Conservation (phyloP, 768 basidiomycete species). For the Mycena polygramma region DNA sequence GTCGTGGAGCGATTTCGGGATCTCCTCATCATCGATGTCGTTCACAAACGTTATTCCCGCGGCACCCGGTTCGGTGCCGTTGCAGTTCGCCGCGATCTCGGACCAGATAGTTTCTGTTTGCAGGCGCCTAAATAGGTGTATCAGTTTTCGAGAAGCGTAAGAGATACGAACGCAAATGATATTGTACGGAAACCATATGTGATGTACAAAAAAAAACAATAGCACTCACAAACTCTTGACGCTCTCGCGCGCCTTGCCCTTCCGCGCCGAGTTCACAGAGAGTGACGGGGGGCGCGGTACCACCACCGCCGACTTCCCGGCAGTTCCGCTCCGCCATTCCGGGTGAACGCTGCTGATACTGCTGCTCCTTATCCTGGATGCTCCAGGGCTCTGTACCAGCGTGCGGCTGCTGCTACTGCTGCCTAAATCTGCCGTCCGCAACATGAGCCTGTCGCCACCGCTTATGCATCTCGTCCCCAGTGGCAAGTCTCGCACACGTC, state of each 20-base stretch:
- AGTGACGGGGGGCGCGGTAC: neutral
- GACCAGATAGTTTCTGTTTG: conserved; percentile 26
- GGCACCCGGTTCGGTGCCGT: neutral
- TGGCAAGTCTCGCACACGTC: too few relatives aligned
- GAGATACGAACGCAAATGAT: neutral
- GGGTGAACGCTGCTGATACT: too few relatives aligned
- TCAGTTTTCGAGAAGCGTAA: neutral
- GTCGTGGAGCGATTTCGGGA: conserved; percentile 12
- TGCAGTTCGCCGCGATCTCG: neutral
- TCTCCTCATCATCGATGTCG: conserved; percentile 32
- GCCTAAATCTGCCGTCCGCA: too few relatives aligned
- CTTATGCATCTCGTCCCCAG: too few relatives aligned
- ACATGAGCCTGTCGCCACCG: too few relatives aligned
- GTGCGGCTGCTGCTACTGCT: too few relatives aligned
- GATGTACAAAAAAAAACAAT: too few relatives aligned
- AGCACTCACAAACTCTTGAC: conserved; percentile 22
- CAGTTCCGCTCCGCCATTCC: too few relatives aligned
- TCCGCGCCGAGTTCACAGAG: neutral
- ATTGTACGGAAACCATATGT: neutral
- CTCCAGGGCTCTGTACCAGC: too few relatives aligned
- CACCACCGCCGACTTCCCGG: neutral
- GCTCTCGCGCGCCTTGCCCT: conserved; percentile 27
- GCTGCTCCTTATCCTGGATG: too few relatives aligned
- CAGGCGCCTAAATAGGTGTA: conserved; percentile 15
- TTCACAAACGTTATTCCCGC: conserved; percentile 30